These are phyloP conservation scores for Trametes sanguinea DNA, from an alignment of 768 basidiomycete genomes.

Conservation along the genomic window DNA sequence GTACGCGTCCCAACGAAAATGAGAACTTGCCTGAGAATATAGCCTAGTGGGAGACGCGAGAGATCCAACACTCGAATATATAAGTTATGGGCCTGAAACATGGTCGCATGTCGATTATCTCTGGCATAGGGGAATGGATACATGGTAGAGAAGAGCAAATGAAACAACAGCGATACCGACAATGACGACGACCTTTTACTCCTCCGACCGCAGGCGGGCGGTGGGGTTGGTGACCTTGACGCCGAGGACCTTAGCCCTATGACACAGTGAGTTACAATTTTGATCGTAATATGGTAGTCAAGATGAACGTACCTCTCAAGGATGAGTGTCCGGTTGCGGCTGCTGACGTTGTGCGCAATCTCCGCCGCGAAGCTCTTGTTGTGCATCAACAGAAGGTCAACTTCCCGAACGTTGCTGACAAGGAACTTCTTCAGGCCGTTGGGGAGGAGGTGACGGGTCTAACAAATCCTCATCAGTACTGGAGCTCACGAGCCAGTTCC, in stretches of 20 bases:
- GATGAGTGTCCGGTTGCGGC: slow-evolving; percentile 90
- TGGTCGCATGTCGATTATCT: slow-evolving; percentile 51
- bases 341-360: slow-evolving; percentile 95
- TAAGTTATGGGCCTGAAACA: slow-evolving; percentile 38
- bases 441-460: slow-evolving; percentile 95
- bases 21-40: too few species aligned
- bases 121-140: slow-evolving; percentile 53
- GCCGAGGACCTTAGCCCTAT: slow-evolving; percentile 79
- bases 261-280: slow-evolving; percentile 1
- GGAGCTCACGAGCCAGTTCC: too few species aligned
- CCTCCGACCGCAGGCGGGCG: slow-evolving; percentile 93
- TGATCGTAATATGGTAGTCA: background rate
- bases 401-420: slow-evolving; percentile 89
- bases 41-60: too few species aligned
- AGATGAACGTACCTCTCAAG: slow-evolving; percentile 68
- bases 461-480: background rate
- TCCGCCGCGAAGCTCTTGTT: slow-evolving; percentile 95
- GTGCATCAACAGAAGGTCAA: slow-evolving; percentile 97
- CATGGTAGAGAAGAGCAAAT: slow-evolving; percentile 47
- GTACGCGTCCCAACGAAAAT: too few species aligned
- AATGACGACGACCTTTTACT: slow-evolving; percentile 56
- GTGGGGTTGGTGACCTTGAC: slow-evolving; percentile 94
- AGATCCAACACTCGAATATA: background rate
- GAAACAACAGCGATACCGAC: slow-evolving; percentile 23
- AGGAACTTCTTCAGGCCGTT: slow-evolving; percentile 96